Base-by-base conservation (phyloP, 2,329 filamentous ascomycete genomes). In the Fusarium pseudocircinatum region DNA sequence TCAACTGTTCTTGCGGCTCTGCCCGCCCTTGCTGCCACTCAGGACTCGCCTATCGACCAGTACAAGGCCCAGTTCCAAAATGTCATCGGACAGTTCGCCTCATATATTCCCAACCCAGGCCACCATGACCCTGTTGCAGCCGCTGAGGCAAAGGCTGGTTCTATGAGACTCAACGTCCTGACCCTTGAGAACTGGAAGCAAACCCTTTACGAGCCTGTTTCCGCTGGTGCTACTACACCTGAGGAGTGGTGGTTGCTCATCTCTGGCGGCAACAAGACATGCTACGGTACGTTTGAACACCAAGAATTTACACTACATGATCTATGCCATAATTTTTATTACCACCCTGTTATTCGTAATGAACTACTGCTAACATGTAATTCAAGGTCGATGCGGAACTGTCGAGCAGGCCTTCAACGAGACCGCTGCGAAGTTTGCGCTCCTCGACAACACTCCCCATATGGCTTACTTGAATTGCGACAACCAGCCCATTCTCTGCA, bases 171-270 rank as follows among this genome's bases (percentile, higher is more conserved):
- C 80, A 87, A 82, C 56, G 79, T 79, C 56, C 81, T 96, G 75
- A 91, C 90, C 10, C 85, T 94, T 64, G 84, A 90, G 73, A 92
- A 92, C 86, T 94, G 93, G 92, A 89, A 91, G 81, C 83, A 91
- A 32, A 89, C 90, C 6, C 85, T 96, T 68, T 91, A 89, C 79
- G 84, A 85, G 57, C 88, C 90, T 36, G 89, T 92, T 65, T 85
- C 89, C 69, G 82, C 89, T 14, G 88, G 83, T 34, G 87, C 88
- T 70, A 88, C 88, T 16, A 87, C 86, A 70, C 91, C 93, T 10
- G 91, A 92, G 82, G 91, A 94, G 83, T 95, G 92, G 92, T 91
- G 93, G 86, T 85, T 96, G 69, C 87, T 93, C 75, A 84, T 94
- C 75, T 93, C 91, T 15, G 93, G 93, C 63, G 87, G 92, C 75